Conservation (phyloP, 192 early-diverging fungal species). For the Dissophora ornata region DNA sequence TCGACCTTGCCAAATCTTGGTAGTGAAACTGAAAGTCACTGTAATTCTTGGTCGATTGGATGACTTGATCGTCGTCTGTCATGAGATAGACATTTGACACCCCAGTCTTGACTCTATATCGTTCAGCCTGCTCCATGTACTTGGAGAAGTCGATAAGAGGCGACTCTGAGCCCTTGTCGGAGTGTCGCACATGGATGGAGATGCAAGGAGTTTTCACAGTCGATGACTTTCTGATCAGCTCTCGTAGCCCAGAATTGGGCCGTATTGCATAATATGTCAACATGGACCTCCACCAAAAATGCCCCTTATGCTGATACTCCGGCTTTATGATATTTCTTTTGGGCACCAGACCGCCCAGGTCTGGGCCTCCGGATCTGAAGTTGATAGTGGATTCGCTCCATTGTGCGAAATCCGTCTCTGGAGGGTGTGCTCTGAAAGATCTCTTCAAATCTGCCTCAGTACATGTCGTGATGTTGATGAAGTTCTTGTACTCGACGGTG, state of each 20-base stretch:
- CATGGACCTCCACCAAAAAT: slow-evolving; percentile 39
- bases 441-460: slow-evolving; percentile 11
- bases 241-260: slow-evolving; percentile 6
- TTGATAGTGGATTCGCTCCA: slow-evolving; percentile 24
- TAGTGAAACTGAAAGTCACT: slow-evolving; percentile 12
- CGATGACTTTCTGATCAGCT: slow-evolving; percentile 3
- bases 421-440: not conserved
- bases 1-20: slow-evolving; percentile 20
- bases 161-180: slow-evolving; percentile 15
- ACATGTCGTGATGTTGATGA: slow-evolving; percentile 25
- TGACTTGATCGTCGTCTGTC: slow-evolving; percentile 26
- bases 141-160: slow-evolving; percentile 1
- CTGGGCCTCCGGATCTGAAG: not conserved
- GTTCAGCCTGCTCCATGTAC: slow-evolving; percentile 16
- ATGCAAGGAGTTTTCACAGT: slow-evolving; percentile 10
- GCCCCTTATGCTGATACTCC: slow-evolving; percentile 9
- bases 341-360: not conserved
- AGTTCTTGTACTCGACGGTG: not conserved
- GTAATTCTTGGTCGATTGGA: slow-evolving; percentile 18
- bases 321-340: not conserved
- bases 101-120: not conserved
- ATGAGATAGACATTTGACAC: slow-evolving; percentile 24
- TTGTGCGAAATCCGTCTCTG: not conserved
- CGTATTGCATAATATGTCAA: slow-evolving; percentile 28
- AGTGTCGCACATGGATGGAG: slow-evolving; percentile 33